A percentile compares a stretch with the other conserved stretches of the same genome.
These are phyloP conservation scores for Pleurozium schreberi DNA, from an alignment of 225 moss, liverwort and hornwort species.

Conservation along the genomic window DNA sequence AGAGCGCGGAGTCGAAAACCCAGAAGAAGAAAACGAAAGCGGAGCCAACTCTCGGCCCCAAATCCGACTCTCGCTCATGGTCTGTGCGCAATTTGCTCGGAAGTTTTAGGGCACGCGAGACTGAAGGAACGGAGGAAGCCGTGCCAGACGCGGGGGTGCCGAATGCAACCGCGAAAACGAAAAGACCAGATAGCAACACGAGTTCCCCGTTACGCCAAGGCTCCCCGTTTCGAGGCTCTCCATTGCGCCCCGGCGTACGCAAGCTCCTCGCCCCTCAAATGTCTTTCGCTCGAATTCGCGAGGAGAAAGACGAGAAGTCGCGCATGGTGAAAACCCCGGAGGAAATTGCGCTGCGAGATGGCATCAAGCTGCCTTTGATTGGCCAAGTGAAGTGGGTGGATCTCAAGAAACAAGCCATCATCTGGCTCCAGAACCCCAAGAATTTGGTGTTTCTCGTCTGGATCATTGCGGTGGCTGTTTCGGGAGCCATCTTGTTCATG, in stretches of 20 bases:
- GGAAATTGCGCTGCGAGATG: conserved; percentile 22
- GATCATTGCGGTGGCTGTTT: conserved; percentile 61
- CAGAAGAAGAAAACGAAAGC: neutral
- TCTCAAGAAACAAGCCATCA: conserved; percentile 4
- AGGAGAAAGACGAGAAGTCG: conserved; percentile 68
- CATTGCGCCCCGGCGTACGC: neutral
- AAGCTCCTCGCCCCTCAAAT: conserved; percentile 40
- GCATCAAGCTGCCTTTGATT: conserved; percentile 57
- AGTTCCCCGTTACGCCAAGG: conserved; percentile 1
- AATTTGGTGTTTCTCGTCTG: conserved; percentile 62
- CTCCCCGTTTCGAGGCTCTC: conserved; percentile 18
- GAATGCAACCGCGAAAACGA: neutral
- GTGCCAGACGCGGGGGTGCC: neutral
- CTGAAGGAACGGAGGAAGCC: neutral
- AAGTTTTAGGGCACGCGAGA: conserved; percentile 12
- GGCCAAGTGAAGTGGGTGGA: conserved; percentile 51
- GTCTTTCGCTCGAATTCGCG: conserved; percentile 50
- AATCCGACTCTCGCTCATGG: conserved; percentile 12
- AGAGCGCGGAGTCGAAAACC: neutral
- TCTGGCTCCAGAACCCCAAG: conserved; percentile 76
- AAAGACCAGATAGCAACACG: neutral
- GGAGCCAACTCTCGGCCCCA: neutral
- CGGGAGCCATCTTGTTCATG: conserved; percentile 94
- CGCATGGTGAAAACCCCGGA: conserved; percentile 48
- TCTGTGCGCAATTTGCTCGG: conserved; percentile 17